A percentile compares a stretch with the other conserved stretches of the same genome.
phyloP scores from a whole-genome alignment of 2,329 filamentous ascomycete genomes.

The Parastagonospora avenae region DNA sequence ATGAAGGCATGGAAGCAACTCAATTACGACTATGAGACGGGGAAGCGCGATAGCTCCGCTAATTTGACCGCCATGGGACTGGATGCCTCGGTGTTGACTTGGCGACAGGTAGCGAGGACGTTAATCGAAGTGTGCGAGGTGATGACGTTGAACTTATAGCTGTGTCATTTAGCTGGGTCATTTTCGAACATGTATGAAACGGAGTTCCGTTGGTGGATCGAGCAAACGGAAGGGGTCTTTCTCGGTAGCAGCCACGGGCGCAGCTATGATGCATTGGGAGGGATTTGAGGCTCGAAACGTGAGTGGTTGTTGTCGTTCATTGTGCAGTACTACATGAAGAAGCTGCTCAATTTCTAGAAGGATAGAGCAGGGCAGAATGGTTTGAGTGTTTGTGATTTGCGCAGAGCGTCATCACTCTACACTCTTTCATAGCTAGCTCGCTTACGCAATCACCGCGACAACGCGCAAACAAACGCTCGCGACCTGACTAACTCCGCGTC shows the following conservation, averaged over 20 bases:
- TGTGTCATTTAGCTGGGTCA: not conserved
- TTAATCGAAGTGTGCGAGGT: too few species aligned
- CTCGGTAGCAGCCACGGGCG: not conserved
- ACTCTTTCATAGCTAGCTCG: not conserved
- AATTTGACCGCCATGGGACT: too few species aligned
- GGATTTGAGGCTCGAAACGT: not conserved
- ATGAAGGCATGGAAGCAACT: too few species aligned
- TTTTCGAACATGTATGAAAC: not conserved
- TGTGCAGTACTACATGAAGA: not conserved
- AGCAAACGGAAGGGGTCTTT: not conserved
- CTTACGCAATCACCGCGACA: constrained; percentile 2
- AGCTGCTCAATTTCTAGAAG: too few species aligned
- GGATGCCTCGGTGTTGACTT: too few species aligned
- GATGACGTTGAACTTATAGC: not conserved
- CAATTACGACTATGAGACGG: too few species aligned
- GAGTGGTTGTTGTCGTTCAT: not conserved
- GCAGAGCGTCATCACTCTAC: too few species aligned
- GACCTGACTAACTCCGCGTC: not conserved
- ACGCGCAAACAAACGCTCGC: not conserved
- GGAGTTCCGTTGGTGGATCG: not conserved
- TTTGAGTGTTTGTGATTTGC: too few species aligned
- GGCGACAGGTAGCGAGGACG: too few species aligned
- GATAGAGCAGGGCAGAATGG: too few species aligned
- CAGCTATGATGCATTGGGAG: not conserved
- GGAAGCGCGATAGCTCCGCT: too few species aligned